Evolutionary conservation across 176 grass and related monocot species (phyloP).

Genomic region (Echinochloa phyllopogon): DNA sequence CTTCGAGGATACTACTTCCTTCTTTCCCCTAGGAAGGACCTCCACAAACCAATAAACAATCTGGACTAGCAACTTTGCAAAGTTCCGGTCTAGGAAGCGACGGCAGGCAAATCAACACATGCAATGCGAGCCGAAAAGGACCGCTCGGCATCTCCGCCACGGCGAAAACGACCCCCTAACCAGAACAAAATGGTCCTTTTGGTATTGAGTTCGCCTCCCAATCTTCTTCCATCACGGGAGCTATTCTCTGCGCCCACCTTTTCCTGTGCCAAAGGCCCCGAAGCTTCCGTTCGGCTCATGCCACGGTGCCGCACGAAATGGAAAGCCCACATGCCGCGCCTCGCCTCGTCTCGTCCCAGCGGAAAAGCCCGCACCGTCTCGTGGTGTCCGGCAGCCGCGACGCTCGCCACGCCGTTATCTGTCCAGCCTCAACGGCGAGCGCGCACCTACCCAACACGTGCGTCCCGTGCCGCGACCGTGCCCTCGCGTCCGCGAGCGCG

Average conservation of each 20-base stretch:
- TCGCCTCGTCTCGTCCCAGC: not conserved
- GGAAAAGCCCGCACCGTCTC: not conserved
- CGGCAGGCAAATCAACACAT: not conserved
- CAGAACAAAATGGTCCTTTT: slow-evolving; percentile 39
- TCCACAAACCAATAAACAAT: not conserved
- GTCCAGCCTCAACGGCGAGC: not conserved
- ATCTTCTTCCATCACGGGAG: not conserved
- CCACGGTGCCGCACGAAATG: not conserved
- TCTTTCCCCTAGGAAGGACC: not conserved
- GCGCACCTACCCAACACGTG: not conserved
- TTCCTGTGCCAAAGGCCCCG: not conserved
- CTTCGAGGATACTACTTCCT: too few relatives aligned
- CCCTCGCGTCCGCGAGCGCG: too few relatives aligned
- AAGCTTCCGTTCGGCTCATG: not conserved
- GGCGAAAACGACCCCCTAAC: slow-evolving; percentile 30
- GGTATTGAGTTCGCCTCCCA: not conserved
- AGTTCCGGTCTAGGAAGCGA: not conserved
- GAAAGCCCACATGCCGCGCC: not conserved
- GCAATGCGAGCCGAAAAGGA: not conserved
- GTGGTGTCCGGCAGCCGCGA: not conserved
- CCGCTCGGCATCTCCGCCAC: not conserved
- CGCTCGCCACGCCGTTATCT: too few relatives aligned
- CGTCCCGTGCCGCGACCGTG: not conserved
- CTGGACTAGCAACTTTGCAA: not conserved
- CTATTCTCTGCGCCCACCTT: not conserved